A percentile compares a stretch with the other conserved stretches of the same genome.
phyloP scores from a whole-genome alignment of 2,329 filamentous ascomycete genomes.

The Byssochlamys sp. region DNA sequence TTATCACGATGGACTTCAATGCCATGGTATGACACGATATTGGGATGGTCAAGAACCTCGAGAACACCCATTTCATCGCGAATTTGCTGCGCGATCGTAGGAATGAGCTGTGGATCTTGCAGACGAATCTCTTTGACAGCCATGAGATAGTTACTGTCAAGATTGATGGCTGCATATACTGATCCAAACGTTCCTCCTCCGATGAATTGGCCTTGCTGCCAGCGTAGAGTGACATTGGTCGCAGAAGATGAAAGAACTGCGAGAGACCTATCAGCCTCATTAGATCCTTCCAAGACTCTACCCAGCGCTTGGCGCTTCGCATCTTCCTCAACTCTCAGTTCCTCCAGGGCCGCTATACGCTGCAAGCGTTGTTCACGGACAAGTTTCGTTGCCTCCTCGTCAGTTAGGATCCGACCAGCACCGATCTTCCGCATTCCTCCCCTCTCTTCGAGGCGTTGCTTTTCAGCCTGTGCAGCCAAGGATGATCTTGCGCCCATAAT shows the following conservation, averaged over 20 bases:
- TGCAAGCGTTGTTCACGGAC: slow-evolving; percentile 67
- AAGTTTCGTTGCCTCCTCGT: slow-evolving; percentile 71
- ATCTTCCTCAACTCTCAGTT: slow-evolving; percentile 65
- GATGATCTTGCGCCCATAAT: slow-evolving; percentile 96
- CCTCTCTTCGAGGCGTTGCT: slow-evolving; percentile 72
- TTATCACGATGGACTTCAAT: slow-evolving; percentile 97
- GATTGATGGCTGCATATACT: slow-evolving; percentile 92
- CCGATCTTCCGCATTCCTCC: slow-evolving; percentile 70
- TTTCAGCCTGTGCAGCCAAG: slow-evolving; percentile 85
- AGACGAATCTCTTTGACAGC: slow-evolving; percentile 96
- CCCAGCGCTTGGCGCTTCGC: slow-evolving; percentile 79
- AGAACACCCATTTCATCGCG: slow-evolving; percentile 94
- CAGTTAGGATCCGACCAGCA: slow-evolving; percentile 62
- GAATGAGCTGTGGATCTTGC: slow-evolving; percentile 91
- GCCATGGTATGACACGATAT: slow-evolving; percentile 93
- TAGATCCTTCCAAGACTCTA: slow-evolving; percentile 82
- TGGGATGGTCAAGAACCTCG: slow-evolving; percentile 90
- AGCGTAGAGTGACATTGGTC: slow-evolving; percentile 88
- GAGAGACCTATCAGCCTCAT: slow-evolving; percentile 88
- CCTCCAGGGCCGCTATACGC: slow-evolving; percentile 67
- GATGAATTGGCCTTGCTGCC: slow-evolving; percentile 98
- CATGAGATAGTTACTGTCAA: slow-evolving; percentile 93
- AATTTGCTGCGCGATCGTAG: slow-evolving; percentile 86
- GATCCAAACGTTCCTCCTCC: slow-evolving; percentile 95
- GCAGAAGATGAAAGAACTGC: slow-evolving; percentile 88